A percentile compares a stretch with the other conserved stretches of the same genome.
Evolutionary conservation across 2,329 filamentous ascomycete genomes (phyloP).

Genomic region (Alternaria triticimaculans): DNA sequence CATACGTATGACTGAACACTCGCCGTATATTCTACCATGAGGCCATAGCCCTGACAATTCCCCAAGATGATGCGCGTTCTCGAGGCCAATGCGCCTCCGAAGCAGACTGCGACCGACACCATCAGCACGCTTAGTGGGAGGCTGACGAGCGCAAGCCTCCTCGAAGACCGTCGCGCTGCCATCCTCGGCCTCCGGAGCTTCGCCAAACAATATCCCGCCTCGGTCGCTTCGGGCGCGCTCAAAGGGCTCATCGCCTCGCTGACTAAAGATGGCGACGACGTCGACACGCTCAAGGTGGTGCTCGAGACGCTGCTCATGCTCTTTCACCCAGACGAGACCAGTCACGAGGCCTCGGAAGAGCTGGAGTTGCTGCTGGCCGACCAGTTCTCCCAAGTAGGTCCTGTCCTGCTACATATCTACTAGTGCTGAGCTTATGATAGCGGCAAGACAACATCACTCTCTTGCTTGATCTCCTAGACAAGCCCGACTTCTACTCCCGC

Average conservation of each 20-base stretch:
- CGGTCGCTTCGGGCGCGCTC: conserved; percentile 91
- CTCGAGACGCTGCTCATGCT: conserved; percentile 95
- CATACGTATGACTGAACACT: neutral
- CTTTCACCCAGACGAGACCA: conserved; percentile 72
- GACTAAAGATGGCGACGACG: conserved; percentile 87
- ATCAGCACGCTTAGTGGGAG: conserved; percentile 89
- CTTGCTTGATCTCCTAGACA: conserved; percentile 87
- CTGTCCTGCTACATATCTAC: conserved; percentile 15
- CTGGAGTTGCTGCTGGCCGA: conserved; percentile 96
- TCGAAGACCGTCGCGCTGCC: conserved; percentile 92
- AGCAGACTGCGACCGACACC: conserved; percentile 94
- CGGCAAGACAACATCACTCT: conserved; percentile 95
- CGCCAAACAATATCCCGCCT: conserved; percentile 94
- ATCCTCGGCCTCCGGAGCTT: conserved; percentile 94
- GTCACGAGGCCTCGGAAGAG: conserved; percentile 90
- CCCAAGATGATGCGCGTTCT: conserved; percentile 61
- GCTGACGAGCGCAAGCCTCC: conserved; percentile 84
- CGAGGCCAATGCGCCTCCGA: conserved; percentile 79
- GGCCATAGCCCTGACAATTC: conserved; percentile 18
- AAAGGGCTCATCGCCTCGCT: conserved; percentile 85
- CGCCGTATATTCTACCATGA: conserved; percentile 20
- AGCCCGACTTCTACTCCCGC: conserved; percentile 85
- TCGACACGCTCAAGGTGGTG: conserved; percentile 94
- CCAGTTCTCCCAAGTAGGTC: conserved; percentile 85
- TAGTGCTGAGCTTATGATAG: conserved; percentile 63